Percentiles rank a stretch among this genome's conserved stretches.
Evolutionary conservation across 257 asterid genomes (phyloP).

Genomic region (Solanum bulbocastanum): DNA sequence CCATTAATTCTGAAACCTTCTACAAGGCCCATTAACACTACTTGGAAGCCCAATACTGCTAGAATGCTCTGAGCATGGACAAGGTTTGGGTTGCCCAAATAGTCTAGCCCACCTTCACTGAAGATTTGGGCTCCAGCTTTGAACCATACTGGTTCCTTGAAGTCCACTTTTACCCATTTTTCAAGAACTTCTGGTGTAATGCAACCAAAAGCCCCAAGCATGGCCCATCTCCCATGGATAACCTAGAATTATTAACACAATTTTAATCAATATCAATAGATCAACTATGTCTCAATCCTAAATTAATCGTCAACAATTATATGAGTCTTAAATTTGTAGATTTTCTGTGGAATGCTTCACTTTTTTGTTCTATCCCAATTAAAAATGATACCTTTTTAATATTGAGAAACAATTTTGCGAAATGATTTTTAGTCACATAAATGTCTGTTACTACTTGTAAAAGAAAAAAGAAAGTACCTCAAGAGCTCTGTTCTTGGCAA

Average conservation of each 20-base stretch:
- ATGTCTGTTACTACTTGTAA: not conserved
- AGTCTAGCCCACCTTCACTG: slow-evolving; percentile 69
- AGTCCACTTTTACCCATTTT: slow-evolving; percentile 41
- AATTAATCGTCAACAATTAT: not conserved
- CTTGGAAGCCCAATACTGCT: slow-evolving; percentile 73
- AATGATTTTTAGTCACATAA: not conserved
- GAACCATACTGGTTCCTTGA: slow-evolving; percentile 85
- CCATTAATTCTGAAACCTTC: slow-evolving; percentile 76
- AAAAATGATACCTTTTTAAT: not conserved
- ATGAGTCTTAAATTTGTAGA: no score
- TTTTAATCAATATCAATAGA: not conserved
- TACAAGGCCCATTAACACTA: slow-evolving; percentile 69
- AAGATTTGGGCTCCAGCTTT: slow-evolving; percentile 78
- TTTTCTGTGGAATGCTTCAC: not conserved
- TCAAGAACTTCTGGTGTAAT: slow-evolving; percentile 67
- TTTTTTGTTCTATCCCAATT: not conserved
- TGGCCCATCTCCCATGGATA: slow-evolving; percentile 73
- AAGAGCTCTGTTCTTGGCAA: slow-evolving; percentile 71
- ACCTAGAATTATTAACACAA: slow-evolving; percentile 23
- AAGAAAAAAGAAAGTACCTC: slow-evolving; percentile 33
- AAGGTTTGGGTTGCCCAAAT: slow-evolving; percentile 68
- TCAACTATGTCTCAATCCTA: not conserved
- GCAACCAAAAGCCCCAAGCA: slow-evolving; percentile 78
- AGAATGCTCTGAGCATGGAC: slow-evolving; percentile 84
- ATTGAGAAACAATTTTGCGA: not conserved